Percentiles rank a stretch among this genome's conserved stretches.
Conservation (phyloP, 139 green algal species). For the Tetraselmis striata region DNA sequence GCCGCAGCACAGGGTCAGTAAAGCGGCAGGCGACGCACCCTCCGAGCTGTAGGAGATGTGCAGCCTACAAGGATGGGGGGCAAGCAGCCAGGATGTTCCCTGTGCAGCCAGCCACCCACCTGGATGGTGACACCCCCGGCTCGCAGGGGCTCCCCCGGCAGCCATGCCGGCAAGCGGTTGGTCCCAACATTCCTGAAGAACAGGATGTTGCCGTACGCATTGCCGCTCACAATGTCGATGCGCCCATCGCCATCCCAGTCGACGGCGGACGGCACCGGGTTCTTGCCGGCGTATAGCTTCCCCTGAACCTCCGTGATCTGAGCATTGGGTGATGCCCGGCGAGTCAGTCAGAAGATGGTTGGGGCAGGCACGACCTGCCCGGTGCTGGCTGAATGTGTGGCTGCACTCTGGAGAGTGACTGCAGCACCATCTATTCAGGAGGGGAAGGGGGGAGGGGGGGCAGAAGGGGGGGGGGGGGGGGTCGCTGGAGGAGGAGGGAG, state of each 20-base stretch:
- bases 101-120: not conserved
- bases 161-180: constrained; percentile 4
- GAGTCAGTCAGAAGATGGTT: not conserved
- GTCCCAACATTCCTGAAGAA: constrained; percentile 22
- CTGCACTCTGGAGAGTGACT: no score
- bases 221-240: constrained; percentile 11
- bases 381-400: no score
- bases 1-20: no score
- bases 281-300: constrained; percentile 7
- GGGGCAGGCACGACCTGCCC: no score
- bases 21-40: no score
- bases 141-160: constrained; percentile 4
- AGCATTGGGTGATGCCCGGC: not conserved
- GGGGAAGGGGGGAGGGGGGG: no score
- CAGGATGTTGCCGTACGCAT: constrained; percentile 9
- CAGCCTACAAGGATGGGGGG: no score
- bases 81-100: no score
- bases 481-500: no score
- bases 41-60: no score
- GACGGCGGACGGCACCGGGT: constrained; percentile 7
- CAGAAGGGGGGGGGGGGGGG: no score
- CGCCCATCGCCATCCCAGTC: constrained; percentile 24
- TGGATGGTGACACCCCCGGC: constrained; percentile 6
- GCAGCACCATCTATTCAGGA: no score
- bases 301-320: not conserved